phyloP scores from a whole-genome alignment of 495 filamentous ascomycete genomes.

The Daldinia childiae region DNA sequence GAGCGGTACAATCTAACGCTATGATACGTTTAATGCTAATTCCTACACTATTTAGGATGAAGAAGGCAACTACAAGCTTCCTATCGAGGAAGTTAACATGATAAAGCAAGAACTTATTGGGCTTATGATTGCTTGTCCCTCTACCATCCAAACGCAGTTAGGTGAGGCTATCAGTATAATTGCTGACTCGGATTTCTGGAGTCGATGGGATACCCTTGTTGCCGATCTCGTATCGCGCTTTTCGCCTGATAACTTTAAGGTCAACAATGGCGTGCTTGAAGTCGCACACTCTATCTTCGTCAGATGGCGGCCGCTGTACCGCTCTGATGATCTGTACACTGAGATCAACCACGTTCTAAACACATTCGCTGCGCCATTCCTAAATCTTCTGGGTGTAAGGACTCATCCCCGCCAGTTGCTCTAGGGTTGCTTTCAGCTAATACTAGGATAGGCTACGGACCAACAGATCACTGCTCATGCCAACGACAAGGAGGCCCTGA shows the following conservation, averaged over 20 bases:
- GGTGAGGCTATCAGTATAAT: constrained; percentile 97
- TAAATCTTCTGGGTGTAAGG: constrained; percentile 76
- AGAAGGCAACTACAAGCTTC: constrained; percentile 89
- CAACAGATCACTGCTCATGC: constrained; percentile 76
- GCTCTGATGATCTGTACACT: constrained; percentile 86
- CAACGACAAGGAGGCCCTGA: constrained; percentile 74
- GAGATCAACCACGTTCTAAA: constrained; percentile 94
- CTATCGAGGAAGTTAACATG: constrained; percentile 77
- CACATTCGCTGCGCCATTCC: constrained; percentile 82
- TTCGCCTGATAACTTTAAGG: constrained; percentile 74
- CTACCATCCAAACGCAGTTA: constrained; percentile 88
- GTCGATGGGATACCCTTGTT: constrained; percentile 86
- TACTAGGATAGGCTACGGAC: constrained; percentile 71
- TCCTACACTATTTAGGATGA: constrained; percentile 68
- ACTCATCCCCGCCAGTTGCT: background rate
- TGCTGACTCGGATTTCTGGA: constrained; percentile 97
- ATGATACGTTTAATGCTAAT: constrained; percentile 9
- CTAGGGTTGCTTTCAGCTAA: constrained; percentile 25
- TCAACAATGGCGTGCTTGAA: constrained; percentile 93
- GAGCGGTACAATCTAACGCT: background rate
- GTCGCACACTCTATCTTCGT: constrained; percentile 99
- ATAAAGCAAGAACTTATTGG: constrained; percentile 96
- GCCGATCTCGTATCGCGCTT: constrained; percentile 88
- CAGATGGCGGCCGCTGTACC: constrained; percentile 91
- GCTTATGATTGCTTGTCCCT: constrained; percentile 91